Evolutionary conservation across 2,329 filamentous ascomycete genomes (phyloP).

Genomic region (Fonsecaea erecta): DNA sequence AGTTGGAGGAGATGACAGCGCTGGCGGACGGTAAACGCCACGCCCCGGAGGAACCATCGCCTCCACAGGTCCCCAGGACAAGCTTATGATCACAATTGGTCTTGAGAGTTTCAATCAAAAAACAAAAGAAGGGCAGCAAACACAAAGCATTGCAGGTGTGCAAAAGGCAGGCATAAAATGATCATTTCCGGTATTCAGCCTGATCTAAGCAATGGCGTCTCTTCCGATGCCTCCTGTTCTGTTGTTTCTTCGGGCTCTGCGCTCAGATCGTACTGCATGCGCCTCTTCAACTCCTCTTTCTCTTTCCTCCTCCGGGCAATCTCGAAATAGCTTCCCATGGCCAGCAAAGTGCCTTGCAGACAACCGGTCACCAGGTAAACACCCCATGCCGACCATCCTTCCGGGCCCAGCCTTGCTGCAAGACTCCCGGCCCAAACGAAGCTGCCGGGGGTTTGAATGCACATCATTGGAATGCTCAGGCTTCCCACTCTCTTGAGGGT

Average conservation of each 20-base stretch:
- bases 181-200: background rate
- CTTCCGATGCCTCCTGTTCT: conserved; percentile 16
- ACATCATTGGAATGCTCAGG: conserved; percentile 96
- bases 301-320: conserved; percentile 29
- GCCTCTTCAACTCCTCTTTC: conserved; percentile 28
- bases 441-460: conserved; percentile 92
- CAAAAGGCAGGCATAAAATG: background rate
- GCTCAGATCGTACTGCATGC: conserved; percentile 24
- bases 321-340: conserved; percentile 76
- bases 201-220: conserved; percentile 27
- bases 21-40: conserved; percentile 35
- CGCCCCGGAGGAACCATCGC: conserved; percentile 29
- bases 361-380: conserved; percentile 84
- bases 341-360: conserved; percentile 80
- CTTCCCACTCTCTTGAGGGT: conserved; percentile 83
- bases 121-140: background rate
- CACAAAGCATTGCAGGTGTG: background rate
- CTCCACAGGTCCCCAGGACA: conserved; percentile 2
- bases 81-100: background rate
- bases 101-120: background rate
- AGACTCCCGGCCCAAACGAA: conserved; percentile 88
- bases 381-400: conserved; percentile 95
- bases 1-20: conserved; percentile 37
- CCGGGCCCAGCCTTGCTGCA: conserved; percentile 74
- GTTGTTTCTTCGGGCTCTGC: background rate